Evolutionary conservation across 306 rosid species (phyloP).

Genomic region (Quercus engelmannii): DNA sequence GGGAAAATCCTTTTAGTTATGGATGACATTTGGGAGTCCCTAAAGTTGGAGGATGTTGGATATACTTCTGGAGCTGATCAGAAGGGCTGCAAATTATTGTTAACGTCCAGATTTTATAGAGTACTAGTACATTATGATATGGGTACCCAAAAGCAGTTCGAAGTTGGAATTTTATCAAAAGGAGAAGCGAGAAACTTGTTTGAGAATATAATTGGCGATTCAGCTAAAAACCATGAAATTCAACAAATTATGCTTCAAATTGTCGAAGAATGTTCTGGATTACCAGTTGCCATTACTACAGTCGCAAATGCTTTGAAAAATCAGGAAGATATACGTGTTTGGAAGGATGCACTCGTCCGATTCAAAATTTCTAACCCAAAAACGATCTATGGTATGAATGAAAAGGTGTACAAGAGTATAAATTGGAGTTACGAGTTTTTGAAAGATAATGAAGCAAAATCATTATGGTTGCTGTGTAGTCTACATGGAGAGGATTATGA

Average conservation of each 20-base stretch:
- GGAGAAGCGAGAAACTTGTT: neutral
- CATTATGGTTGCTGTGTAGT: neutral
- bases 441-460: neutral
- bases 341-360: too few species aligned
- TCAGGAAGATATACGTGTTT: neutral
- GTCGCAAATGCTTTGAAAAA: neutral
- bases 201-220: neutral
- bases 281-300: neutral
- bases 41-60: too few species aligned
- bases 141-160: neutral
- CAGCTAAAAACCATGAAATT: neutral
- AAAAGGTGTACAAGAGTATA: neutral
- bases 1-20: accelerated
- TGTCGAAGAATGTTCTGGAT: neutral
- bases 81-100: neutral
- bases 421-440: neutral
- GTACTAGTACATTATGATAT: neutral
- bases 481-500: neutral
- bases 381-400: neutral
- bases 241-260: neutral
- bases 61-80: neutral
- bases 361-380: too few species aligned
- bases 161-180: accelerated
- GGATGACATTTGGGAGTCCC: neutral
- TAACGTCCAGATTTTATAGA: neutral